Percentiles rank a stretch among this genome's conserved stretches.
Evolutionary conservation across 106 monocot species (phyloP).

Genomic region (Triglochin maritima): DNA sequence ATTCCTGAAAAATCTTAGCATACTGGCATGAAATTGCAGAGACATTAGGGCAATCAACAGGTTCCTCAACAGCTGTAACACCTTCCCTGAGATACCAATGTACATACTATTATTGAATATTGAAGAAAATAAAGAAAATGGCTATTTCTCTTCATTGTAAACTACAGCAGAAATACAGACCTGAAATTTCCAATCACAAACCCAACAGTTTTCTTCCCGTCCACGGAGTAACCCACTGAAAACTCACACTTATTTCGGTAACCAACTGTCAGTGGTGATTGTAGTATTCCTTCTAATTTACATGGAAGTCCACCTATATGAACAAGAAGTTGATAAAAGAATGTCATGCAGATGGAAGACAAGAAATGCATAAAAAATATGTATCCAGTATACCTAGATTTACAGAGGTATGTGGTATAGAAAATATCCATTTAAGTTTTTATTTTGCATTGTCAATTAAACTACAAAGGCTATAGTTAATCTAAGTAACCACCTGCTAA

Average conservation of each 20-base stretch:
- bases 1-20: conserved; percentile 78
- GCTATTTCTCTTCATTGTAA: not conserved
- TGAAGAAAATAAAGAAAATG: too few relatives aligned
- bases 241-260: conserved; percentile 98
- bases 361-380: not conserved
- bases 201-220: conserved; percentile 79
- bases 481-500: too few relatives aligned
- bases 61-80: conserved; percentile 81
- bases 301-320: conserved; percentile 89
- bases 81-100: conserved; percentile 56
- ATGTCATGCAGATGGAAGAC: too few relatives aligned
- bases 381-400: too few relatives aligned
- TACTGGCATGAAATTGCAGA: conserved; percentile 68
- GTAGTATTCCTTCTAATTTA: conserved; percentile 82
- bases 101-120: too few relatives aligned
- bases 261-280: conserved; percentile 75
- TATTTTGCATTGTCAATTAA: too few relatives aligned
- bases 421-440: too few relatives aligned
- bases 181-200: conserved; percentile 98
- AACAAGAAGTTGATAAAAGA: not conserved
- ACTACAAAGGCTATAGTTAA: too few relatives aligned
- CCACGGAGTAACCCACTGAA: conserved; percentile 75
- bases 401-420: too few relatives aligned
- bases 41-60: conserved; percentile 74
- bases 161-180: conserved; percentile 18